Evolutionary conservation across 2,329 filamentous ascomycete species (phyloP).

Genomic region (Penicillium sp.): DNA sequence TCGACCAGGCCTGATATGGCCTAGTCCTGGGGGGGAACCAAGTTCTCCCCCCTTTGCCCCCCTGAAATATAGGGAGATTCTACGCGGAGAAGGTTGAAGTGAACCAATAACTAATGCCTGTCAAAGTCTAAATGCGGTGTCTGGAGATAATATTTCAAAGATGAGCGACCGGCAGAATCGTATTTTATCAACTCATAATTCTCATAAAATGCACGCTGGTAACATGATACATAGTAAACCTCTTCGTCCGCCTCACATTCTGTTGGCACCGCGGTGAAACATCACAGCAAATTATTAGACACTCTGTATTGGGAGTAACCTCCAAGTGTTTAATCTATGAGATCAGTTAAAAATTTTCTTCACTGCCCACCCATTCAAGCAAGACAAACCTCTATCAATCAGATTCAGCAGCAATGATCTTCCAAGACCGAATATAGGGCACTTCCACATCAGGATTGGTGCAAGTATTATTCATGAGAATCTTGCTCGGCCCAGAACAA

Average conservation of each 20-base stretch:
- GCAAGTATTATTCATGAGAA: constrained; percentile 11
- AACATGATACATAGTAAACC: neutral
- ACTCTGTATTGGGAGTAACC: no score
- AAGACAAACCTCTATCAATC: neutral
- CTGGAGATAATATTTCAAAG: neutral
- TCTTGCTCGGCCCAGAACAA: constrained; percentile 11
- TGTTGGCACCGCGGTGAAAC: neutral
- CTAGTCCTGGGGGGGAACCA: neutral
- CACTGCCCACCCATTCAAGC: neutral
- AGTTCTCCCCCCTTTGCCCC: neutral
- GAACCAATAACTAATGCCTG: neutral
- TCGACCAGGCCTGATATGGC: neutral
- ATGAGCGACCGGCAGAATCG: neutral
- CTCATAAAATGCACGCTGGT: neutral
- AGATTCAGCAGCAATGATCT: neutral
- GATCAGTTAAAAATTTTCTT: neutral
- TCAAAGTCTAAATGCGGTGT: neutral
- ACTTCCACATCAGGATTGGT: constrained; percentile 14
- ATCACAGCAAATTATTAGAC: neutral
- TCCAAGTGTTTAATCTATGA: neutral
- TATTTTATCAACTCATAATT: neutral
- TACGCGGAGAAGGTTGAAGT: no score
- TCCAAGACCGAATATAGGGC: constrained; percentile 15
- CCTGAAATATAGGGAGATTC: neutral
- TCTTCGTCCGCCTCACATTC: neutral